These are phyloP conservation scores for Dicorynia guianensis DNA, from an alignment of 306 rosid species.

Conservation along the genomic window DNA sequence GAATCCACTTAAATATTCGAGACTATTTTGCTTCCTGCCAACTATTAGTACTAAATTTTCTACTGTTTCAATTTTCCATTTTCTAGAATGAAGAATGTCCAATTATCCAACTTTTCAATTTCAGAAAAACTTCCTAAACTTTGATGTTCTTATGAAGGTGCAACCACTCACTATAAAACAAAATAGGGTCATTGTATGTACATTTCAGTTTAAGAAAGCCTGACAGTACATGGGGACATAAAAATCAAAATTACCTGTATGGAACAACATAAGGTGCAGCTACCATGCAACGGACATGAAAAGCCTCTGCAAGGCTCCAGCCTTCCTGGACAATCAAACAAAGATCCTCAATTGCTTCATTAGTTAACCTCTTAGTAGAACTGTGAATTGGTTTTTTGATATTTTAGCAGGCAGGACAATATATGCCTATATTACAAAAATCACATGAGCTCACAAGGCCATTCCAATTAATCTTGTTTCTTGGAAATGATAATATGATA, in stretches of 20 bases:
- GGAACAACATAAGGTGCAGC: conserved; percentile 92
- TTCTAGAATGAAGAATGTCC: conserved; percentile 16
- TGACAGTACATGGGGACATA: not conserved
- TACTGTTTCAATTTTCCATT: conserved; percentile 9
- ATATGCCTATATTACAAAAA: conserved; percentile 13
- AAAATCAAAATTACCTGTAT: conserved; percentile 57
- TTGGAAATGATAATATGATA: conserved; percentile 6
- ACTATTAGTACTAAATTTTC: conserved; percentile 4
- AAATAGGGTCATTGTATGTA: not conserved
- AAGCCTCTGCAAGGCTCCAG: conserved; percentile 84
- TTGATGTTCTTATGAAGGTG: not conserved
- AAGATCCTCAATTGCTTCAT: conserved; percentile 26
- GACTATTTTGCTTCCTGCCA: not conserved
- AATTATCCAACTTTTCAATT: not conserved
- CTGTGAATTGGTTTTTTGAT: conserved; percentile 16
- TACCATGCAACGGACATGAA: conserved; percentile 67
- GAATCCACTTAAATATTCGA: conserved; percentile 25
- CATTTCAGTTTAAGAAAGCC: not conserved
- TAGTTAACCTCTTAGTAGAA: conserved; percentile 16
- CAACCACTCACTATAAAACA: conserved; percentile 17
- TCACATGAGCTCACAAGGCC: not conserved
- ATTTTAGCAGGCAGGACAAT: conserved; percentile 6
- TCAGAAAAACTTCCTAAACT: not conserved
- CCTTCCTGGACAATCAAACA: conserved; percentile 77
- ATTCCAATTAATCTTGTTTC: conserved; percentile 6